A percentile compares a stretch with the other conserved stretches of the same genome.
Conservation (phyloP, 164 flowering plant species). For the Nelumbo lutea region DNA sequence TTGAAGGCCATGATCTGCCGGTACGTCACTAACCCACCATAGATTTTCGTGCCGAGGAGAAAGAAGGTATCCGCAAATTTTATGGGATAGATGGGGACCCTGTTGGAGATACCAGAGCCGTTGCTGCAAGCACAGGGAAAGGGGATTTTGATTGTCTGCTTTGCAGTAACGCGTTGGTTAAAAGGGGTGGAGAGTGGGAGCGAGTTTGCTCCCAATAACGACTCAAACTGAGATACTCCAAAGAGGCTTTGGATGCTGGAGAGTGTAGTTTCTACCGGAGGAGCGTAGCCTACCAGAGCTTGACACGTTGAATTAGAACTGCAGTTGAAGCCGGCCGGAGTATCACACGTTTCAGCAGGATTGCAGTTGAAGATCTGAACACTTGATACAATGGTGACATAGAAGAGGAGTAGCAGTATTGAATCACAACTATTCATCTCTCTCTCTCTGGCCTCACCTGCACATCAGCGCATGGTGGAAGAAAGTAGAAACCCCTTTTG, state of each 20-base stretch:
- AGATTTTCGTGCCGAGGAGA: constrained; percentile 47
- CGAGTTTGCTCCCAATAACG: constrained; percentile 61
- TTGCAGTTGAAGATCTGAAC: too few relatives aligned
- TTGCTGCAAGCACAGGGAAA: constrained; percentile 59
- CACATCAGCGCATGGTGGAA: too few relatives aligned
- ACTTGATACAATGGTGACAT: constrained; percentile 6
- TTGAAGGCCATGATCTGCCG: constrained; percentile 44
- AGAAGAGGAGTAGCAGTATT: constrained; percentile 14
- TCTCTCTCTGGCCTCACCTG: too few relatives aligned
- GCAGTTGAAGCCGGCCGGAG: constrained; percentile 49
- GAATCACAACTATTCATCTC: constrained; percentile 2
- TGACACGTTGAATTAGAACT: constrained; percentile 30
- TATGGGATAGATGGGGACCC: constrained; percentile 50
- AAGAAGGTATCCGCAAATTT: constrained; percentile 38
- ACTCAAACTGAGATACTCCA: constrained; percentile 31
- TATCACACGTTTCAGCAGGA: too few relatives aligned
- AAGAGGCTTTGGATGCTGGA: constrained; percentile 44
- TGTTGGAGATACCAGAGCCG: constrained; percentile 53
- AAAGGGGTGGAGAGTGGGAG: constrained; percentile 32
- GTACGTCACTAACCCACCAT: constrained; percentile 34
- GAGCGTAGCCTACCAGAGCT: constrained; percentile 51
- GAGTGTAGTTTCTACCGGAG: constrained; percentile 51
- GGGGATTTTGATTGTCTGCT: constrained; percentile 45
- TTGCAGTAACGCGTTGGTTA: constrained; percentile 17
- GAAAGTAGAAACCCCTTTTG: too few relatives aligned